These are phyloP conservation scores for Aphanomyces stellatus DNA, from an alignment of 352 stramenopile genomes.

Conservation along the genomic window DNA sequence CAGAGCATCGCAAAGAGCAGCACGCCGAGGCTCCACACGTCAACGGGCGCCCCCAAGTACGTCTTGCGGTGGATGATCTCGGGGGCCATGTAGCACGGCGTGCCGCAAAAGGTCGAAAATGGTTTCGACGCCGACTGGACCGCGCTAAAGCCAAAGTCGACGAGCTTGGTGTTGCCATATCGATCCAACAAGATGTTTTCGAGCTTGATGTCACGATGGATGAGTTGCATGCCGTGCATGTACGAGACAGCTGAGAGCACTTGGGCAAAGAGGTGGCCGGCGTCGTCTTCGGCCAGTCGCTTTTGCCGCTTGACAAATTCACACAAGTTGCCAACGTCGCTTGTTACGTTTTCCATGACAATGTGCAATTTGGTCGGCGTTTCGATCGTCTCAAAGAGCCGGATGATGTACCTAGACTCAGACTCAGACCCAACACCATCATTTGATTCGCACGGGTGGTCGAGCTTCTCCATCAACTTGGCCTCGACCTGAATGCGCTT, in stretches of 20 bases:
- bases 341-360: slow-evolving; percentile 38
- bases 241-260: slow-evolving; percentile 29
- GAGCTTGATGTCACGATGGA: slow-evolving; percentile 70
- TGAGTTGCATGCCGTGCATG: slow-evolving; percentile 44
- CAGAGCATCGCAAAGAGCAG: slow-evolving; percentile 27
- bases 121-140: slow-evolving; percentile 26
- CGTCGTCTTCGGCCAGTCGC: slow-evolving; percentile 29
- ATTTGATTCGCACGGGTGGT: slow-evolving; percentile 24
- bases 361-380: slow-evolving; percentile 44
- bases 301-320: slow-evolving; percentile 32
- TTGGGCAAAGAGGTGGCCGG: slow-evolving; percentile 35
- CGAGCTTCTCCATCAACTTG: slow-evolving; percentile 34
- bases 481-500: slow-evolving; percentile 48
- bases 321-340: slow-evolving; percentile 31
- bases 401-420: slow-evolving; percentile 25
- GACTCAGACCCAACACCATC: not conserved
- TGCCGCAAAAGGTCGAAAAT: slow-evolving; percentile 25
- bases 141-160: slow-evolving; percentile 69
- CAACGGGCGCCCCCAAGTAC: slow-evolving; percentile 25
- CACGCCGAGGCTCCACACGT: slow-evolving; percentile 28
- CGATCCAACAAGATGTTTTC: slow-evolving; percentile 61
- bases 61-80: slow-evolving; percentile 25
- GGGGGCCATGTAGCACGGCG: slow-evolving; percentile 25
- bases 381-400: slow-evolving; percentile 54
- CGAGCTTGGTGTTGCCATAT: slow-evolving; percentile 29